Base-by-base conservation (phyloP, 768 basidiomycete species). In the Chiua virens region DNA sequence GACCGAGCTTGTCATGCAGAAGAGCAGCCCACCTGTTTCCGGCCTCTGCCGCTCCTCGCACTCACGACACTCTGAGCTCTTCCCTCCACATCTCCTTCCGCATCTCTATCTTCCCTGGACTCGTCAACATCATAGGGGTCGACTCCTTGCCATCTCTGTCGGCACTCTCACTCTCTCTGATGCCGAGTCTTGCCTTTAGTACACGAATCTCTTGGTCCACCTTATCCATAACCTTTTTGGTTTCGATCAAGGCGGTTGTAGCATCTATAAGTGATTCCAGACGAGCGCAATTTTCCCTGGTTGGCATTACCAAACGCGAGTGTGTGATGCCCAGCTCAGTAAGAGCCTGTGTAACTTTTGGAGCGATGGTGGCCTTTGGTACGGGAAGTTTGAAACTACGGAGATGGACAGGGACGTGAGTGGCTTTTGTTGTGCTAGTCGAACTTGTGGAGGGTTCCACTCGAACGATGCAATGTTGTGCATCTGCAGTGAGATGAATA, bases 261-360 rank as follows among this genome's bases (percentile, higher is more conserved):
- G 87, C 83, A 5, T 86, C 84, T 40, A 95, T 62, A 15, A 98
- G 69, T 14, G 76, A 73, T 54, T 97, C 93, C 18, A 94, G 75
- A 58, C 80, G 81, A 46, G 79, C 75, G 47, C 86, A 76, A 56
- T 93, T 97, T 22, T 85, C 84, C 35, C 84, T 79, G 3, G 97
- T 98, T 17, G 97, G 97, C 93, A 98, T 98, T 53, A 96, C 89
- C 44, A 99, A 79, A 11, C 88, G 83, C 15, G 79, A 79, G 49
- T 83, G 76, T 15, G 79, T 78, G 11, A 97, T 73, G 14, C 87
- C 86, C 11, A 95, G 76, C 69, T 98, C 94, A 8, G 77, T 66
- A 15, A 98, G 78, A 14, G 86, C 79, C 52, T 87, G 84, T 9
- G 83, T 76, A 59, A 98, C 82, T 63, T 93, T 92, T 15, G 84